phyloP scores from a whole-genome alignment of 2,329 filamentous ascomycete genomes.

The Trichoderma sp. region DNA sequence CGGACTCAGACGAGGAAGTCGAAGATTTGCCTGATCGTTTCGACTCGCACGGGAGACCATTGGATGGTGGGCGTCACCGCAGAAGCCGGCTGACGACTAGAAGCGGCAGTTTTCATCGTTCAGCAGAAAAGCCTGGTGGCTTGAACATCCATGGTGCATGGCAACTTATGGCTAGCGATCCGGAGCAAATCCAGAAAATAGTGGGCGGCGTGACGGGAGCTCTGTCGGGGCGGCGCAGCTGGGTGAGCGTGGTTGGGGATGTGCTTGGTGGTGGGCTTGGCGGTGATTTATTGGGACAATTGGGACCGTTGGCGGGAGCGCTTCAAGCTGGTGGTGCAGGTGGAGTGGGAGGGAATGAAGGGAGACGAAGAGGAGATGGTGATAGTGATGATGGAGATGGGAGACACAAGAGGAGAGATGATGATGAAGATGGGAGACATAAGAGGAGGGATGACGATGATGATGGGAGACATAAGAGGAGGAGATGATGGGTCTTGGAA shows the following conservation, averaged over 20 bases:
- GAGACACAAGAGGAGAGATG: background rate
- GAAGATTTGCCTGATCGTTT: slow-evolving; percentile 53
- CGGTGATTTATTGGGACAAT: background rate
- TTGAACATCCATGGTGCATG: slow-evolving; percentile 46
- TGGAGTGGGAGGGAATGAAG: background rate
- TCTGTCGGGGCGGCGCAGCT: slow-evolving; percentile 35
- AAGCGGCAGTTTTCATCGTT: slow-evolving; percentile 47
- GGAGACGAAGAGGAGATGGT: background rate
- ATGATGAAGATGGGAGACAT: background rate
- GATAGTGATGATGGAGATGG: background rate
- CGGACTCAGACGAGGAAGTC: slow-evolving; percentile 39
- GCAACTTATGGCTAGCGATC: slow-evolving; percentile 49
- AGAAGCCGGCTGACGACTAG: slow-evolving; percentile 39
- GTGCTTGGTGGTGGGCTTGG: slow-evolving; percentile 29
- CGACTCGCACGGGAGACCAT: slow-evolving; percentile 45
- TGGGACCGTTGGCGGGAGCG: slow-evolving; percentile 16
- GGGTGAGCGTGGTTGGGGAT: slow-evolving; percentile 33
- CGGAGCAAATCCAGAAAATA: slow-evolving; percentile 41
- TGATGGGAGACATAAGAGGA: slow-evolving; percentile 12
- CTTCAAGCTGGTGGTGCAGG: background rate
- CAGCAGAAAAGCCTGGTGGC: slow-evolving; percentile 36
- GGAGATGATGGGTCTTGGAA: slow-evolving; percentile 10
- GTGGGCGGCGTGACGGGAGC: slow-evolving; percentile 37
- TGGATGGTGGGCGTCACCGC: slow-evolving; percentile 34
- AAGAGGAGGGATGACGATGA: background rate